A percentile compares a stretch with the other conserved stretches of the same genome.
These are phyloP conservation scores for Kodamaea ohmeri DNA, from an alignment of 1,139 yeast species.

Conservation along the genomic window DNA sequence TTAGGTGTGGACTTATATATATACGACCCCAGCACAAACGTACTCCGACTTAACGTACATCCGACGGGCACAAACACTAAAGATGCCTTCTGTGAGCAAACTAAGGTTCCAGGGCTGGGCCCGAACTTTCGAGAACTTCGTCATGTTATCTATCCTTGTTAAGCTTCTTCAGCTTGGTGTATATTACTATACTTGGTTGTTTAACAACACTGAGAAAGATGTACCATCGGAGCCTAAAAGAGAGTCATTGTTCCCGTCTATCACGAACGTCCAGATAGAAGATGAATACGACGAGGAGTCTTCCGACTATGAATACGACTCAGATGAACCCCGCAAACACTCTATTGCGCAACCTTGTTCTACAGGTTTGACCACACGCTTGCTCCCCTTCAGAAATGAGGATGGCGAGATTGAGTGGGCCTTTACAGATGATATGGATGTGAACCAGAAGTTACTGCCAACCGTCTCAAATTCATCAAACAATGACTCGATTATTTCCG, in stretches of 20 bases:
- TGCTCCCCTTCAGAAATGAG: constrained; percentile 49
- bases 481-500: constrained; percentile 31
- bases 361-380: constrained; percentile 45
- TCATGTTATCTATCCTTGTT: constrained; percentile 18
- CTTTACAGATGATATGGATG: constrained; percentile 26
- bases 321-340: constrained; percentile 6
- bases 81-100: constrained; percentile 4
- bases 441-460: constrained; percentile 26
- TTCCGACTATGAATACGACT: constrained; percentile 5
- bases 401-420: constrained; percentile 61
- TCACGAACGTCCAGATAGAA: constrained; percentile 9
- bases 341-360: constrained; percentile 40
- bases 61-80: not conserved
- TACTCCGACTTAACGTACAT: not conserved
- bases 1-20: not conserved
- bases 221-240: constrained; percentile 2
- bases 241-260: constrained; percentile 8
- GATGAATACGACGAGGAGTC: constrained; percentile 5
- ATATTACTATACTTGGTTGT: constrained; percentile 11
- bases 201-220: constrained; percentile 4
- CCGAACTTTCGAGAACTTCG: constrained; percentile 11
- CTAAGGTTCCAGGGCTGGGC: constrained; percentile 6
- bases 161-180: constrained; percentile 16
- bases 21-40: not conserved
- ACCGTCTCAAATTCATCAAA: constrained; percentile 52